phyloP scores from a whole-genome alignment of 768 basidiomycete genomes.

The Cystofilobasidium bisporidii region DNA sequence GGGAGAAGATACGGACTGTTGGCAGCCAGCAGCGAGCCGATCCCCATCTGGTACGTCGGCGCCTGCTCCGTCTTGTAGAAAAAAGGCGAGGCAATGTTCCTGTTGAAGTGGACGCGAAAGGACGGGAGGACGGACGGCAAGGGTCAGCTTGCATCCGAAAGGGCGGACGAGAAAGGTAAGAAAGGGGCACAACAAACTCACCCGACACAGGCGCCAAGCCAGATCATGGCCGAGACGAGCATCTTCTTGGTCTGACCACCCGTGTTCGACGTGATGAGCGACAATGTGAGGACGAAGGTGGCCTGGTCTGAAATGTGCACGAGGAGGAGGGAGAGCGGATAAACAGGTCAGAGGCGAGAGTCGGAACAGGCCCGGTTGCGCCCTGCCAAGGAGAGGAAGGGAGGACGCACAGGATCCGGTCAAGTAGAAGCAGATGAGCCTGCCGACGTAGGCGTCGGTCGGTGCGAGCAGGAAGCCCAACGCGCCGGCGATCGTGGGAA shows the following conservation, averaged over 20 bases:
- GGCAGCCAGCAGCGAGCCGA: conserved; percentile 27
- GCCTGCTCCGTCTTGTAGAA: conserved; percentile 36
- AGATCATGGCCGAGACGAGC: conserved; percentile 38
- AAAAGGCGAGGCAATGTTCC: conserved; percentile 28
- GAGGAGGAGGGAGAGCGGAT: no score
- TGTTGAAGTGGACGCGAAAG: conserved; percentile 19
- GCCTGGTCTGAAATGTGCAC: no score
- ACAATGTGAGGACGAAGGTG: conserved; percentile 37
- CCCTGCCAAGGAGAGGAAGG: no score
- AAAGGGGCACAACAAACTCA: conserved; percentile 34
- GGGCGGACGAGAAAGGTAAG: not conserved
- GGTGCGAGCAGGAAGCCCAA: conserved; percentile 41
- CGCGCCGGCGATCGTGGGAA: conserved; percentile 38
- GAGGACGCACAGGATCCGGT: no score
- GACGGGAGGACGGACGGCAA: no score
- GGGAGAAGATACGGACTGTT: no score
- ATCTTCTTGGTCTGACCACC: conserved; percentile 43
- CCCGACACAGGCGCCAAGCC: conserved; percentile 38
- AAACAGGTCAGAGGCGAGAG: no score
- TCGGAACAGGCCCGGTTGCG: no score
- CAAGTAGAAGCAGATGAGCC: conserved; percentile 40
- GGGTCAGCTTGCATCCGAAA: no score
- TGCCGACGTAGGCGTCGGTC: conserved; percentile 35
- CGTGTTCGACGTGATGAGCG: conserved; percentile 43
- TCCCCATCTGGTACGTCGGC: conserved; percentile 38